Base-by-base conservation (phyloP, 208 protist species). In the Dictyostelium gargantuum region DNA sequence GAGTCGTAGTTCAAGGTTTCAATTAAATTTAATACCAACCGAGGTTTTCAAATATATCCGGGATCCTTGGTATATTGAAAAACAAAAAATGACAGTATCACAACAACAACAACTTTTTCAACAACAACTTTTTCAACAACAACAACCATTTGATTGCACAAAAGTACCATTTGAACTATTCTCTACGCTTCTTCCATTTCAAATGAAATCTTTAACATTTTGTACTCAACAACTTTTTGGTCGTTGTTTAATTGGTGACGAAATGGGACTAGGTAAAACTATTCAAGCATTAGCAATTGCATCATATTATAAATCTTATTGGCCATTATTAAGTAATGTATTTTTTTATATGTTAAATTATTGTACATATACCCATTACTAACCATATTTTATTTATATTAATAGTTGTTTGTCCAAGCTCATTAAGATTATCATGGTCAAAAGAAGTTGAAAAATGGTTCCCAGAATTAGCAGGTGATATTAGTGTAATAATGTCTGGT, bases 241-340 rank as follows among this genome's bases (percentile, higher is more conserved):
- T 21, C 50, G 17, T 26, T 91, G 77, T 63, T 42, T 95, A 17
- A 94, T 95, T 48, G 93, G 56, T 13, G 98, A 99, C 85, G 98
- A 99, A 84, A 99, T 99, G 98, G 98, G 98, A 9, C 93, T 99
- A 29, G 98, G 98, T 44, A 99, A 99, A 93, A 99, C 98, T 17
- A 94, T 99, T 44, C 98, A 99, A 95, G 97, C 98, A 13, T 98
- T 99, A 52, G 97, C 98, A 2, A 92, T 99, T 21, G 95, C 97
- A 0, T 96, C 97, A 68, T 97, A 98, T 92, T 99, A 98, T 94
- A 91, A 95, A 0, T 58, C 96, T 23, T 97, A 99, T 84, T 99
- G 98, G 98, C 98, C 98, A n/a, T 91, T 99, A 11, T 52, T 89
- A 29, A 86, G n/a, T n/a, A n/a, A n/a, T n/a, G n/a, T n/a, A n/a